Percentiles rank a stretch among this genome's conserved stretches.
phyloP scores from a whole-genome alignment of 495 filamentous ascomycete genomes.

The Friedmanniomyces simplex region DNA sequence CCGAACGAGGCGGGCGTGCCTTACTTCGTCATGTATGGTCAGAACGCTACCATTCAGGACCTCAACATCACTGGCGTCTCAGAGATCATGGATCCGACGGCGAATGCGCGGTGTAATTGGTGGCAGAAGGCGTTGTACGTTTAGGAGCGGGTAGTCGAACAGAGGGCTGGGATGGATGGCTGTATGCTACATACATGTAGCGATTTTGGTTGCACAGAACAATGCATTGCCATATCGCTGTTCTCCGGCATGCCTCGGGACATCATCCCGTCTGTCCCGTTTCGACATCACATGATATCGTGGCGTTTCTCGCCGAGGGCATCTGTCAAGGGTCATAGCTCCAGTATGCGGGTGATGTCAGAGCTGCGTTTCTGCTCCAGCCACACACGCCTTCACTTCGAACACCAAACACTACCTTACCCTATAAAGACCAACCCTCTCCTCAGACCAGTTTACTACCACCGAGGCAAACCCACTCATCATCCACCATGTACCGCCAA shows the following conservation, averaged over 20 bases:
- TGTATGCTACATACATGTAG: not conserved
- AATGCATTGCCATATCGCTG: too few relatives aligned
- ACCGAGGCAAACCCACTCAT: not conserved
- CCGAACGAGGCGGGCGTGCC: slow-evolving; percentile 37
- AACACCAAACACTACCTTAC: too few relatives aligned
- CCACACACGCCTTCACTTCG: too few relatives aligned
- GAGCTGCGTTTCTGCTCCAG: too few relatives aligned
- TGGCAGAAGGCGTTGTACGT: slow-evolving; percentile 38
- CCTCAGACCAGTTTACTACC: too few relatives aligned
- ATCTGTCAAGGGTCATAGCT: too few relatives aligned
- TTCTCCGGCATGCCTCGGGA: too few relatives aligned
- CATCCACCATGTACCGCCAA: slow-evolving; percentile 24
- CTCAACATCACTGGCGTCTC: slow-evolving; percentile 36
- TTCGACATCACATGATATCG: too few relatives aligned
- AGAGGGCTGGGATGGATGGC: not conserved
- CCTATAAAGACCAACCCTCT: not conserved
- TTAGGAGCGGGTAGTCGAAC: not conserved
- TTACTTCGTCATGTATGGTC: slow-evolving; percentile 35
- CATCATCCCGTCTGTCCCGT: too few relatives aligned
- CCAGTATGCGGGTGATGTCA: too few relatives aligned
- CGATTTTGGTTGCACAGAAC: too few relatives aligned
- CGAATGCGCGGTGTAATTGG: slow-evolving; percentile 38
- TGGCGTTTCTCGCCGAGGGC: too few relatives aligned
- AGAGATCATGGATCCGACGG: slow-evolving; percentile 35
- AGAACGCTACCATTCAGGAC: slow-evolving; percentile 32